Base-by-base conservation (phyloP, 306 rosid species). In the Citrullus amarus region DNA sequence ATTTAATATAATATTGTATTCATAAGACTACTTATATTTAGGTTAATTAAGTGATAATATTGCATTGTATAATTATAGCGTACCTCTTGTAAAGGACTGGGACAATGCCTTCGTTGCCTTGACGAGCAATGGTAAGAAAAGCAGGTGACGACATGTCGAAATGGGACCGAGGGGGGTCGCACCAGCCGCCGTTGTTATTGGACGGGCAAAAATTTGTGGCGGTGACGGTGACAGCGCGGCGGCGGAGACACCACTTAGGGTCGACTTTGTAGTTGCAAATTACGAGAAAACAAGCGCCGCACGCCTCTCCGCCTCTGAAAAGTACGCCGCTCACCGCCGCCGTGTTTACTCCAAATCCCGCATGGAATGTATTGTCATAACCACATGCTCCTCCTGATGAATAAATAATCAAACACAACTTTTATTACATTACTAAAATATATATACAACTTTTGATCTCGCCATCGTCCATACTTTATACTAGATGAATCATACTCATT, bases 121-220 rank as follows among this genome's bases (percentile, higher is more conserved):
- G 95, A 59, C 93, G 79, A 0, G 98, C 96, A 80, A 93, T 86
- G 76, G 85, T 82, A 65, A 86, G 82, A 80, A 91, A 91, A 73
- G 98, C 88, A n/a, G 93, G 82, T 87, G 77, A 78, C 62, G 96
- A 93, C 98, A 91, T 88, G 84, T 93, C 98, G 48, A 93, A 93
- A 79, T 93, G 98, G 6, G 88, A 88, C 82, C 80, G 89, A 59
- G 98, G 98, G 7, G 95, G 88, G 77, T 93, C 86, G 77, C 98
- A 93, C 98, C 95, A 87, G 51, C 98, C 96, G 71, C 93, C 96
- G 0, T 85, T 87, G 87, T 91, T 91, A 85, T 91, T 93, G 2
- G 92, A 90, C 43, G 98, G 98, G 81, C 96, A 93, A 69, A 93
- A 89, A 51, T 93, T 93, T 28, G 96, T 93, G 82, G 95, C 87